Evolutionary conservation across 2,329 filamentous ascomycete species (phyloP), one percentile per base, ranked within the genome.

Genomic region (Diaporthe ilicicola): DNA sequence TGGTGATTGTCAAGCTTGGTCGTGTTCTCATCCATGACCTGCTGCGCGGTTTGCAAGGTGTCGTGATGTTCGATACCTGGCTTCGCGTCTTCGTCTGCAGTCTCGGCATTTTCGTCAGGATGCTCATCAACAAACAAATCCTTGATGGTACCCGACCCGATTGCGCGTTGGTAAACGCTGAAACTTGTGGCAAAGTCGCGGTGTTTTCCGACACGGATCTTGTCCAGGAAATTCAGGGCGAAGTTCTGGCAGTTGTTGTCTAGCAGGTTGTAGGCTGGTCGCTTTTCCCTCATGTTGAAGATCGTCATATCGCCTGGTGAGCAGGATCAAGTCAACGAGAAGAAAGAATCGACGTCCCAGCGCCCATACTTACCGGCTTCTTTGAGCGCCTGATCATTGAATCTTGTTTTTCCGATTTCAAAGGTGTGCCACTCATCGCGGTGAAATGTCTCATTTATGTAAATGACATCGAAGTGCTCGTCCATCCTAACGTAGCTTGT

Each of bases 211-310:
- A 86, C 81, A 71, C 88, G 85, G 70, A 89, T 87, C 37, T 85
- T 84, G 70, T 89, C 86, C 9, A 89, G 83, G 17, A 89, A 78
- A 54, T 83, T 79, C 17, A 88, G 75, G 0, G 86, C 87, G 71
- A 86, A 89, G 22, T 86, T 89, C 74, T 90, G 88, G 76, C 88
- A 90, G 77, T 90, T 90, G 77, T 90, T 90, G 73, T 81, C 86
- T 76, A 90, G 89, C 69, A 90, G 82, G 67, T 89, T 89, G 77
- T 90, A 90, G 0, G 80, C 85, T 0, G 87, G 82, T 12, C 83
- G 82, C 62, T 80, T 82, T 42, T 82, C 77, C 8, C 87, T 79
- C 76, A 89, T 89, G 19, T 82, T 82, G 24, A 84, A 82, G 44
- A 89, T 89, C 0, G 86, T 84, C 73, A 84, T 84, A 70, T 89